A percentile compares a stretch with the other conserved stretches of the same genome.
Conservation (phyloP, 2,329 filamentous ascomycete genomes). For the Orbilia oligospora region DNA sequence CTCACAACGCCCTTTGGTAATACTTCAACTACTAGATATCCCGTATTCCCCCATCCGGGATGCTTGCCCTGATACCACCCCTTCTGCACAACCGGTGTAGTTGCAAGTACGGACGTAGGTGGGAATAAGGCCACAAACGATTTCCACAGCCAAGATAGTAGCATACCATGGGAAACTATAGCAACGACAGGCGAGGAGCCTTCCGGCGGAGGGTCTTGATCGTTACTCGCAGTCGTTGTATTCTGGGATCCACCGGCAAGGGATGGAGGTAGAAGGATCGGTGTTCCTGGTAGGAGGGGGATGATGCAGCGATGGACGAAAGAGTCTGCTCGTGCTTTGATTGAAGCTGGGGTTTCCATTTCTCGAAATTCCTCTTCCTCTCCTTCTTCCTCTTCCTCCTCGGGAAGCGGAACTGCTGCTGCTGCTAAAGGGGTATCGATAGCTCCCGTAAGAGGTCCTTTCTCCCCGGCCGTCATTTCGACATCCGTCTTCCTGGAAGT, state of each 20-base stretch:
- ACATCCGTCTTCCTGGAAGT: conserved; percentile 20
- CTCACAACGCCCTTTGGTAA: conserved; percentile 42
- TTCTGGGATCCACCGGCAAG: conserved; percentile 64
- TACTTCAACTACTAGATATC: conserved; percentile 72
- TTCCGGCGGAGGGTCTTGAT: conserved; percentile 35
- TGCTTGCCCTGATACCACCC: conserved; percentile 59
- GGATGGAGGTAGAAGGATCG: conserved; percentile 10
- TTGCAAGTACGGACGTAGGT: conserved; percentile 55
- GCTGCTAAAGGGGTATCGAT: background rate
- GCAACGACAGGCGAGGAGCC: conserved; percentile 70
- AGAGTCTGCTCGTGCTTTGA: conserved; percentile 75
- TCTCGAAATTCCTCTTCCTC: conserved; percentile 70
- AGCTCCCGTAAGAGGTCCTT: conserved; percentile 12
- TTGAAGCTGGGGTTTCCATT: conserved; percentile 78
- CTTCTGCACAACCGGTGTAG: conserved; percentile 63
- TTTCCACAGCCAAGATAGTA: conserved; percentile 79
- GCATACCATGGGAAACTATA: conserved; percentile 86
- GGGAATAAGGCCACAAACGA: conserved; percentile 74
- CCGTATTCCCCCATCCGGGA: conserved; percentile 76
- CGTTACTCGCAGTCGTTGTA: conserved; percentile 62
- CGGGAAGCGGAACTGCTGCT: background rate
- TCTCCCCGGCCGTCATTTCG: conserved; percentile 46
- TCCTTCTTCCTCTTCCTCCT: conserved; percentile 66
- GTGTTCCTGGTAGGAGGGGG: conserved; percentile 68
- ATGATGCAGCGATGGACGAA: conserved; percentile 78